phyloP scores from a whole-genome alignment of 1,284 basidiomycete species.

The Moniliophthora roreri region DNA sequence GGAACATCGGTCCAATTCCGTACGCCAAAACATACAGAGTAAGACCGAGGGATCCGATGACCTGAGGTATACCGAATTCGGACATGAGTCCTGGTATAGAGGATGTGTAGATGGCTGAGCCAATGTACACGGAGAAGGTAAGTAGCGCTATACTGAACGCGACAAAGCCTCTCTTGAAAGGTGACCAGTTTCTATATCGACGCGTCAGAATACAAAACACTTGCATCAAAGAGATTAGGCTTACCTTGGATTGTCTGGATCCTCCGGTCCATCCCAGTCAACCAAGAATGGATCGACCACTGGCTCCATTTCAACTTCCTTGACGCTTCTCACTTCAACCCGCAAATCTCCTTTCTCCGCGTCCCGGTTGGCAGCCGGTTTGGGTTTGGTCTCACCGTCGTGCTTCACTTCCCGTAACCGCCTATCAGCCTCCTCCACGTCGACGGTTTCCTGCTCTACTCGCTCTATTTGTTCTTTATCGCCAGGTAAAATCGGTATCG shows the following conservation, averaged over 20 bases:
- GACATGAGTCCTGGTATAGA: conserved; percentile 38
- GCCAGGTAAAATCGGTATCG: neutral
- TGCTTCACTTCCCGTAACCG: no score
- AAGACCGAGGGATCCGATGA: conserved; percentile 36
- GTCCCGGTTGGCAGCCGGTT: no score
- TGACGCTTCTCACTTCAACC: conserved; percentile 5
- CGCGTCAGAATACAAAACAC: neutral
- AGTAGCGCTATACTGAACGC: conserved; percentile 55
- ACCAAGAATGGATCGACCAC: conserved; percentile 22
- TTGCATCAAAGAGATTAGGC: conserved; percentile 10
- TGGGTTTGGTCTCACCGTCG: no score
- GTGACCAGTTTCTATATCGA: conserved; percentile 28
- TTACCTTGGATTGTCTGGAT: conserved; percentile 32
- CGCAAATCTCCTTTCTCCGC: neutral
- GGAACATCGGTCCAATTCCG: conserved; percentile 41
- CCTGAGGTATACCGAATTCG: conserved; percentile 49
- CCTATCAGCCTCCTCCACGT: no score
- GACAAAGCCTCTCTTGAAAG: conserved; percentile 31
- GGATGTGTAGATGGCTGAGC: conserved; percentile 40
- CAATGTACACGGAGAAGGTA: conserved; percentile 47
- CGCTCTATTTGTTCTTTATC: neutral
- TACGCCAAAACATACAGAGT: conserved; percentile 28
- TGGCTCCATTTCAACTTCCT: conserved; percentile 17
- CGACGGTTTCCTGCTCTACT: no score
- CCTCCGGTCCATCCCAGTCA: conserved; percentile 29